These are phyloP conservation scores for Calcarisporium arbuscula DNA, from an alignment of 2,329 filamentous ascomycete species.

Conservation along the genomic window DNA sequence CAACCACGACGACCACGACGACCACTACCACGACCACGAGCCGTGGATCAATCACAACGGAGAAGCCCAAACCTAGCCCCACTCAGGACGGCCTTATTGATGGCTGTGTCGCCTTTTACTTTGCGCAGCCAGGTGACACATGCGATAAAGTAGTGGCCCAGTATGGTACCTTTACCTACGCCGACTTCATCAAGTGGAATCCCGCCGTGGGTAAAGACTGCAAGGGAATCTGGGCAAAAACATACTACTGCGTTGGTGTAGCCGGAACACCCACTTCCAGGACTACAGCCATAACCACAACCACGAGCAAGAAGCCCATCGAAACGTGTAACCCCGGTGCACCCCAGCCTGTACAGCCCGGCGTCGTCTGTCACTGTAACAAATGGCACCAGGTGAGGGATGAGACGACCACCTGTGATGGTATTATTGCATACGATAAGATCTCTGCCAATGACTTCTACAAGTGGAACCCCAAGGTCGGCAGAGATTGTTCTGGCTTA, in stretches of 20 bases:
- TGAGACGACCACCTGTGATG: too few species aligned
- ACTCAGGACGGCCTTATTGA: not conserved
- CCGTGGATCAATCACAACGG: too few species aligned
- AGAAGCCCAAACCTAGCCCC: too few species aligned
- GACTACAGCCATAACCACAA: too few species aligned
- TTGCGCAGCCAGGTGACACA: not conserved
- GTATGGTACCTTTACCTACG: not conserved
- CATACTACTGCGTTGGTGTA: too few species aligned
- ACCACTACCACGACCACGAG: too few species aligned
- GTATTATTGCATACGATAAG: too few species aligned
- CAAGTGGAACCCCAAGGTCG: slow-evolving; percentile 5
- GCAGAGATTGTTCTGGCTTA: slow-evolving; percentile 1
- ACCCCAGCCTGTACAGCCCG: not conserved
- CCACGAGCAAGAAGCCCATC: too few species aligned
- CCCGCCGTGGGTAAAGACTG: not conserved
- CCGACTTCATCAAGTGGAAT: slow-evolving; percentile 1
- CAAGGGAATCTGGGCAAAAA: too few species aligned
- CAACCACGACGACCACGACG: too few species aligned
- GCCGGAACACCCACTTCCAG: too few species aligned
- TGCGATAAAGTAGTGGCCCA: not conserved
- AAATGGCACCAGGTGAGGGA: not conserved
- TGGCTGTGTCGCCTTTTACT: not conserved
- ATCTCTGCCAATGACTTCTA: too few species aligned
- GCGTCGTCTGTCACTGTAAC: not conserved
- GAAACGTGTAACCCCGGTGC: not conserved